Percentiles rank a stretch among this genome's conserved stretches.
These are phyloP conservation scores for Pichia sp. DNA, from an alignment of 1,139 yeast genomes.

Conservation along the genomic window DNA sequence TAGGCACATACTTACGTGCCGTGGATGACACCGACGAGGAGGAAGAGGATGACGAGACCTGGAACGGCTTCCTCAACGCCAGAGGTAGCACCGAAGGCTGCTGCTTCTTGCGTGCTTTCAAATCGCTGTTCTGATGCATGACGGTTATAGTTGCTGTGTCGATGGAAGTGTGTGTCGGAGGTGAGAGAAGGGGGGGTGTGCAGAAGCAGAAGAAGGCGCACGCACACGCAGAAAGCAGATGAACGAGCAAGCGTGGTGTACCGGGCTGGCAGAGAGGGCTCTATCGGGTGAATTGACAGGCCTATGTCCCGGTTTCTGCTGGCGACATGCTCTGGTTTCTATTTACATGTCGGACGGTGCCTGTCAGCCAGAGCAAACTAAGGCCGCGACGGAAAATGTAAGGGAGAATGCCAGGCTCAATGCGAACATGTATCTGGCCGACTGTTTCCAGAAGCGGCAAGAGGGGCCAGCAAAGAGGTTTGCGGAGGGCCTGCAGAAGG, in stretches of 20 bases:
- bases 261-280: not conserved
- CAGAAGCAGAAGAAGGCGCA: not conserved
- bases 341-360: not conserved
- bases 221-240: too few relatives aligned
- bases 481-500: too few relatives aligned
- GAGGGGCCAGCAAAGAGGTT: too few relatives aligned
- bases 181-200: not conserved
- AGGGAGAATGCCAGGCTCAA: not conserved
- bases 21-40: constrained; percentile 1
- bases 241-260: not conserved
- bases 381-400: not conserved
- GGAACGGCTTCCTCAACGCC: constrained; percentile 4
- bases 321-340: not conserved
- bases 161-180: not conserved
- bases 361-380: not conserved
- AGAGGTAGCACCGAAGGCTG: constrained; percentile 8
- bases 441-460: not conserved
- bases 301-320: not conserved
- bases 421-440: not conserved
- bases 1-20: constrained; percentile 8
- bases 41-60: not conserved
- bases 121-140: constrained; percentile 4
- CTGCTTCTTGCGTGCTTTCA: constrained; percentile 10
- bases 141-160: too few relatives aligned
- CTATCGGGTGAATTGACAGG: not conserved